Conservation (phyloP, 2,329 filamentous ascomycete species). For the Clarireedia paspali region DNA sequence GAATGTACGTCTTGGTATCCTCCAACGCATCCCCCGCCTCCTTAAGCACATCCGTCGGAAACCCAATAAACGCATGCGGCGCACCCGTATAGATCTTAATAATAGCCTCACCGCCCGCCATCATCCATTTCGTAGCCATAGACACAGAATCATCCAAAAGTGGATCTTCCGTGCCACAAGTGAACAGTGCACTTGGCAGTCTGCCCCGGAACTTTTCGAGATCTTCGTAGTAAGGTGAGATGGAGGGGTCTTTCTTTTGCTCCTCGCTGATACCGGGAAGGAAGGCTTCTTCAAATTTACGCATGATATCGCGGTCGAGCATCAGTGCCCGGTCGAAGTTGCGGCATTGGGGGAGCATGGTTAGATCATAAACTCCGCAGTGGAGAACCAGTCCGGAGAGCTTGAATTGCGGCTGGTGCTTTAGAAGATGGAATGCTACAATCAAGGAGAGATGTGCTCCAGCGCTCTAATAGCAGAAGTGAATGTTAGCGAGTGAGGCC, state of each 20-base stretch:
- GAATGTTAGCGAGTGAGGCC: not conserved
- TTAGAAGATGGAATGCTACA: conserved; percentile 40
- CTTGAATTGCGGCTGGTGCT: conserved; percentile 31
- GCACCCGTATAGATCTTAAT: conserved; percentile 47
- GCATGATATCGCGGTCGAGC: conserved; percentile 39
- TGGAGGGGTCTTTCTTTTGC: conserved; percentile 35
- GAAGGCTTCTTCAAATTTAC: conserved; percentile 38
- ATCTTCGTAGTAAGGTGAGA: conserved; percentile 44
- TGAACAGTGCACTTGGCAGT: conserved; percentile 46
- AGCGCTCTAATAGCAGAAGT: conserved; percentile 33
- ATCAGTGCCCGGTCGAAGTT: conserved; percentile 27
- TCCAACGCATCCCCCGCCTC: conserved; percentile 14
- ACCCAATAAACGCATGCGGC: conserved; percentile 41
- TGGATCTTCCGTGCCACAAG: conserved; percentile 46
- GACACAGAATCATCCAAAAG: conserved; percentile 44
- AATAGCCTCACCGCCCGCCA: conserved; percentile 41
- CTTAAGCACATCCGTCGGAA: conserved; percentile 12
- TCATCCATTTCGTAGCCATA: conserved; percentile 47
- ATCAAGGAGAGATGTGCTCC: conserved; percentile 42
- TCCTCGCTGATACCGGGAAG: conserved; percentile 35
- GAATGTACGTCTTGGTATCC: conserved; percentile 17
- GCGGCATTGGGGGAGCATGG: conserved; percentile 33
- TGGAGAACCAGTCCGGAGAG: conserved; percentile 44
- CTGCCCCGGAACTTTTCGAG: conserved; percentile 28
- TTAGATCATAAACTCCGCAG: conserved; percentile 45